A percentile compares a stretch with the other conserved stretches of the same genome.
Conservation (phyloP, 495 filamentous ascomycete genomes). For the Penicillium tannophilum region DNA sequence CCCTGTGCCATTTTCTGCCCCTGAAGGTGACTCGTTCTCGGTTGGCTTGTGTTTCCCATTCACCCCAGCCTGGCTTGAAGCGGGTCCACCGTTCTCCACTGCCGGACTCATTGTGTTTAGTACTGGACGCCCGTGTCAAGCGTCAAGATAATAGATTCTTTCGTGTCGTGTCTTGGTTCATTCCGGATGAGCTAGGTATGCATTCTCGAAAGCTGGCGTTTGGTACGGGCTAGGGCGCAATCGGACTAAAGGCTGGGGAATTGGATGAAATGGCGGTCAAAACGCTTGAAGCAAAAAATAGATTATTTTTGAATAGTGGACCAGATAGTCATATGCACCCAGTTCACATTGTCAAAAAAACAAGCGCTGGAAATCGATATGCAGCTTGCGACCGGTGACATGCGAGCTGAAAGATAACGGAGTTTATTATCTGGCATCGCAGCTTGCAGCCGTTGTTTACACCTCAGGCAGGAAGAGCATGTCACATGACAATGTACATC, state of each 20-base stretch:
- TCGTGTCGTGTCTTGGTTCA: neutral
- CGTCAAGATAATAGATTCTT: neutral
- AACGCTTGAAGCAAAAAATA: neutral
- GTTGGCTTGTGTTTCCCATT: slow-evolving; percentile 9
- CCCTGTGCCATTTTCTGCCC: neutral
- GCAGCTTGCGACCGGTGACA: neutral
- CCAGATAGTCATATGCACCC: neutral
- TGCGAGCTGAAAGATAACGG: neutral
- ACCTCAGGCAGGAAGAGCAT: neutral
- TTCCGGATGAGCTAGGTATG: neutral
- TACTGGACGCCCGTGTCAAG: neutral
- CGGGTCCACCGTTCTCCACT: slow-evolving; percentile 9
- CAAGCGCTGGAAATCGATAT: neutral
- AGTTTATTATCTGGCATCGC: slow-evolving; percentile 2
- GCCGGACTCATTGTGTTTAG: slow-evolving; percentile 14
- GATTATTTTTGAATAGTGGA: neutral
- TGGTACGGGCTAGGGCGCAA: slow-evolving; percentile 3
- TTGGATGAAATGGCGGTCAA: neutral
- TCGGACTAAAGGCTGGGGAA: neutral
- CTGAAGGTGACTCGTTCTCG: neutral
- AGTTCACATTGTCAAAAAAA: slow-evolving; percentile 1
- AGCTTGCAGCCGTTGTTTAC: slow-evolving; percentile 3
- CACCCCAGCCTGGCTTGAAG: slow-evolving; percentile 5
- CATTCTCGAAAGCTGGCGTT: neutral
- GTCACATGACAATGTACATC: neutral